Base-by-base conservation (phyloP, 1,284 basidiomycete genomes). In the Afroboletus lepidellus region DNA sequence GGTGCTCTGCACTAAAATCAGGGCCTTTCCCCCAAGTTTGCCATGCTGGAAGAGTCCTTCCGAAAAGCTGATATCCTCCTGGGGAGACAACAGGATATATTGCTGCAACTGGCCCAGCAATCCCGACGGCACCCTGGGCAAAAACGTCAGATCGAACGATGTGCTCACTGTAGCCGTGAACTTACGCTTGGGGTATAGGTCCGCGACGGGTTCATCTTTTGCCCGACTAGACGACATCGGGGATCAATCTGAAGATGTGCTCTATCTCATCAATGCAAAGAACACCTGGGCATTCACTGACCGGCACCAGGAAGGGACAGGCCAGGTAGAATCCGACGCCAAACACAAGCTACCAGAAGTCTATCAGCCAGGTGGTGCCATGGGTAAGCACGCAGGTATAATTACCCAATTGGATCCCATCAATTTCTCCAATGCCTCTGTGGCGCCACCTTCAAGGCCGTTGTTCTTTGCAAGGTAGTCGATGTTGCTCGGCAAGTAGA, bases 61-160 rank as follows among this genome's bases (percentile, higher is more conserved):
- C 85, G 57, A 77, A 83, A 3, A 86, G 69, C 60, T 85, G 83
- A 63, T 85, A 87, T 0, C 83, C 83, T 20, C 84, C 84, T 0
- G 84, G 84, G 4, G 79, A 83, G 48, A 81, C 80, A 39, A 85
- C 74, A 0, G 83, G 85, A 58, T 87, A 89, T 52, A 87, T 85
- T 3, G 80, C 81, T 5, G 78, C 76, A 12, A 82, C 78, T 0
- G 78, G 72, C 2, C 84, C 83, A 3, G 83, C 79, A 25, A 85
- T 79, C 0, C 85, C 83, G 29, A 87, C 74, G 0, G 85, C 82
- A 11, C 85, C 83, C 81, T 84, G 54, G 2, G 11, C 12, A 6
- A 30, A 24, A 2, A 23, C 20, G 13, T 46, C 16, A 50, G 39
- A 3, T 3, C 4, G n/a, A 43, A 44, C 8, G 25, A 36, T 29